Evolutionary conservation across 108 stramenopile species (phyloP), one percentile per base, ranked within the genome.

Genomic region (Pseudonitzschia multistriata): DNA sequence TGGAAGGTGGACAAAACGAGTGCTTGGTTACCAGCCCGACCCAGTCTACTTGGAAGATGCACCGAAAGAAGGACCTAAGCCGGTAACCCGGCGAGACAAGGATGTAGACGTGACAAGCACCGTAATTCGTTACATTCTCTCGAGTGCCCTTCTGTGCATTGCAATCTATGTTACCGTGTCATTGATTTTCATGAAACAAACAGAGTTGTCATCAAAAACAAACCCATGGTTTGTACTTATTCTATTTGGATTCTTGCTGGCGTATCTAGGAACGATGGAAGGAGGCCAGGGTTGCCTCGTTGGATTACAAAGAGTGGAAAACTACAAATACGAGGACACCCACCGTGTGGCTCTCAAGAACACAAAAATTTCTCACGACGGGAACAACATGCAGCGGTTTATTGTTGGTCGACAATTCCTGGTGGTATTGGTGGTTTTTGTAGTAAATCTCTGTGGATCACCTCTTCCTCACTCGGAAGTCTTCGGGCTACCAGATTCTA

Each of bases 311-410:
- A 17, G 33, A 0, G 35, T 73, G 36, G 35, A 73, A 0, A 68
- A 24, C 71, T 28, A 67, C 3, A 24, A 13, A 47, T 86, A 86
- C 67, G 69, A 34, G 11, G 72, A 75, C 5, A 71, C 62, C 13
- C 88, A 89, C 42, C 79, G 83, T 0, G 55, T 60, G 13, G 53
- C 88, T 3, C 72, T 59, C 53, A 75, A 74, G 49, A 65, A 61
- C 19, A 86, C 80, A 5, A 53, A 39, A 22, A 28, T 89, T 24
- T 73, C 70, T 8, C 74, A 86, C 68, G 35, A 80, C 50, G 89
- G 89, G 11, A 76, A 90, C 68, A 87, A 90, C 66, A 66, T 90
- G 73, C 79, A 90, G 36, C 73, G 85, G 31, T 85, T 79, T 48
- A 70, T 89, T 28, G 71, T 81, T 7, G 88, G 85, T 15, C 60